Conservation (phyloP, 306 rosid species). For the Prunus fruticosa region DNA sequence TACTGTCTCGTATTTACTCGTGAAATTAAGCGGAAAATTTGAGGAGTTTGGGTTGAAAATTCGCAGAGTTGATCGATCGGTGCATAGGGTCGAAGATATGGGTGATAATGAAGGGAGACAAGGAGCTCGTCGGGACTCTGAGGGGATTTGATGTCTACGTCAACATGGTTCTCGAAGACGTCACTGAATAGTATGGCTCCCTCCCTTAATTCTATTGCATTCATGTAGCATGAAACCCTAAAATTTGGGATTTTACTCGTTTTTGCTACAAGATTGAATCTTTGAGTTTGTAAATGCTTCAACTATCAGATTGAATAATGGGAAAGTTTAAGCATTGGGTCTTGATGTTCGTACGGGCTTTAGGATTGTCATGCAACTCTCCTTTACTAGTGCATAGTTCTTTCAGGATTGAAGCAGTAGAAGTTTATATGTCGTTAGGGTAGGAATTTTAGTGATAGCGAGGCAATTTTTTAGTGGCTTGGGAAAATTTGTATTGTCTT, state of each 20-base stretch:
- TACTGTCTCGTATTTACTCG: not conserved
- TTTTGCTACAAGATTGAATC: not conserved
- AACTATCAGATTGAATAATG: not conserved
- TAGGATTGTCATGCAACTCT: not conserved
- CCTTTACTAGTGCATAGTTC: not conserved
- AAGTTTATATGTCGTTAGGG: not conserved
- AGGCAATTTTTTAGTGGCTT: not conserved
- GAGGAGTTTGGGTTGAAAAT: slow-evolving; percentile 17
- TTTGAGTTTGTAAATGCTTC: not conserved
- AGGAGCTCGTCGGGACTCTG: slow-evolving; percentile 96
- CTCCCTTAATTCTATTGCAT: not conserved
- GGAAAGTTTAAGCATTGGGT: not conserved
- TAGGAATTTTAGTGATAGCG: not conserved
- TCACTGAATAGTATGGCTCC: slow-evolving; percentile 79
- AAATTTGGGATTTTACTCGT: not conserved
- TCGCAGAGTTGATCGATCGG: slow-evolving; percentile 88
- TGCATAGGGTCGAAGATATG: slow-evolving; percentile 97
- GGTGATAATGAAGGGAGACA: slow-evolving; percentile 99
- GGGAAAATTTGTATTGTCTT: not conserved
- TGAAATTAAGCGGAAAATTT: slow-evolving; percentile 5
- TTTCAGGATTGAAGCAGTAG: not conserved
- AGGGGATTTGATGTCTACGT: slow-evolving; percentile 94
- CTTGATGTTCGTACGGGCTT: not conserved
- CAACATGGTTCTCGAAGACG: slow-evolving; percentile 99
- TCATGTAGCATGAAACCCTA: slow-evolving; percentile 11